Conservation (phyloP, 208 protist genomes). For the Leptomonas pyrrhocoris region DNA sequence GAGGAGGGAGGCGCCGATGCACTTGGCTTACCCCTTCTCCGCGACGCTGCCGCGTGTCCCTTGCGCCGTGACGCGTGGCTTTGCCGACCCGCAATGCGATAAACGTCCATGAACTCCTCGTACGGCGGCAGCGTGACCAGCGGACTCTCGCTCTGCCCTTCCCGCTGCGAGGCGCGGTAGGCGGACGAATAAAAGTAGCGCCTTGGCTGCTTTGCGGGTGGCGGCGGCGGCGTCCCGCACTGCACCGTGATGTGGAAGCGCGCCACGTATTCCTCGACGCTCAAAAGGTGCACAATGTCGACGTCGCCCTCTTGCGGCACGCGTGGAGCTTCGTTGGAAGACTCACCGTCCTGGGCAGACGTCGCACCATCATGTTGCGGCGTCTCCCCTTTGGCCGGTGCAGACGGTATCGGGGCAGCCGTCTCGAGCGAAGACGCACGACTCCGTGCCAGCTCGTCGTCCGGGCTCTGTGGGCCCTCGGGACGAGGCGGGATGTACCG, state of each 20-base stretch:
- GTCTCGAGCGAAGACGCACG: conserved; percentile 10
- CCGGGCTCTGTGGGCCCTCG: not conserved
- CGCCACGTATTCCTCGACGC: conserved; percentile 19
- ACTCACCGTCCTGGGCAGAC: not conserved
- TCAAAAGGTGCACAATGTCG: not conserved
- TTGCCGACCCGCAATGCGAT: conserved; percentile 42
- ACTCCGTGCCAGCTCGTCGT: conserved; percentile 8
- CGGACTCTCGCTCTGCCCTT: conserved; percentile 8
- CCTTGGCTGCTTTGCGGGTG: conserved; percentile 46
- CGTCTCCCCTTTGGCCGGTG: not conserved
- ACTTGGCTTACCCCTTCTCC: not conserved
- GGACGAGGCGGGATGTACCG: conserved; percentile 24
- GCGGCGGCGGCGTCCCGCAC: conserved; percentile 2
- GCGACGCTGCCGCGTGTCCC: not conserved
- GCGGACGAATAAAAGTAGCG: conserved; percentile 68
- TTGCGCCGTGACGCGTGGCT: conserved; percentile 1
- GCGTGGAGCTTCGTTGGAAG: not conserved
- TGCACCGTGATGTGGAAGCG: conserved; percentile 21
- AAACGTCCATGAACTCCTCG: conserved; percentile 90
- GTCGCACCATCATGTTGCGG: not conserved
- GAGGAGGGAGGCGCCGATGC: not conserved
- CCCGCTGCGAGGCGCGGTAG: conserved; percentile 12
- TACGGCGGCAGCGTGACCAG: conserved; percentile 86
- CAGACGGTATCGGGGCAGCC: not conserved
- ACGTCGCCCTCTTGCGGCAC: not conserved